phyloP scores from a whole-genome alignment of 179 eudicot genomes.

The Carnegiea gigantea region DNA sequence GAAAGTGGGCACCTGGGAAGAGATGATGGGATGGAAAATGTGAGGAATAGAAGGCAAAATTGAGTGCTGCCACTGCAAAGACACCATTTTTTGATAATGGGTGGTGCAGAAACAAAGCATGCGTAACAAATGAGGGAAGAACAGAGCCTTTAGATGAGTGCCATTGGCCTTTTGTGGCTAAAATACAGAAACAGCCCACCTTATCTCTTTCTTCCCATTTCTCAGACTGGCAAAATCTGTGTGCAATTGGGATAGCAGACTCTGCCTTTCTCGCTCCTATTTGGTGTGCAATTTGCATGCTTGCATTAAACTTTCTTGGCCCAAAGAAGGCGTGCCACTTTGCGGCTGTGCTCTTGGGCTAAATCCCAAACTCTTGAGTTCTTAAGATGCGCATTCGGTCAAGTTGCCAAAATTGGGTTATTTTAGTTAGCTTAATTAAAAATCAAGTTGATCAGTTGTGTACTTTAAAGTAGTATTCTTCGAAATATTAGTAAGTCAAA shows the following conservation, averaged over 20 bases:
- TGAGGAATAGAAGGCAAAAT: slow-evolving; percentile 26
- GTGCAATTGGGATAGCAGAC: background rate
- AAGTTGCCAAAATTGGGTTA: background rate
- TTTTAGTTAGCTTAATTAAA: background rate
- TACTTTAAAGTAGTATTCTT: too few species aligned
- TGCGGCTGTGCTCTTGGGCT: slow-evolving; percentile 28
- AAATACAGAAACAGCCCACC: slow-evolving; percentile 9
- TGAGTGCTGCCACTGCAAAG: slow-evolving; percentile 29
- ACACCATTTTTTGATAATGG: slow-evolving; percentile 23
- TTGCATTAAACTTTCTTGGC: background rate
- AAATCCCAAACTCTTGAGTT: background rate
- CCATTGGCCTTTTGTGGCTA: slow-evolving; percentile 22
- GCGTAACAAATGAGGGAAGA: background rate
- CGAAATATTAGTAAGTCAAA: too few species aligned
- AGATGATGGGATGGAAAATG: slow-evolving; percentile 13
- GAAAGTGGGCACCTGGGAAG: slow-evolving; percentile 28
- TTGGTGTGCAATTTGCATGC: background rate
- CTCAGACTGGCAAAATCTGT: background rate
- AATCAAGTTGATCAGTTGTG: too few species aligned
- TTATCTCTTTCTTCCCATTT: slow-evolving; percentile 6
- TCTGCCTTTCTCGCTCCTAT: background rate
- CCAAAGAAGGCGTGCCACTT: slow-evolving; percentile 19
- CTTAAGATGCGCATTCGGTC: background rate
- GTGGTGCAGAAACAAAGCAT: slow-evolving; percentile 8
- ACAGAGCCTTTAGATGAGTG: slow-evolving; percentile 10